These are phyloP conservation scores for Chromosphaera perkinsii DNA, from an alignment of 208 protist genomes.

Conservation along the genomic window DNA sequence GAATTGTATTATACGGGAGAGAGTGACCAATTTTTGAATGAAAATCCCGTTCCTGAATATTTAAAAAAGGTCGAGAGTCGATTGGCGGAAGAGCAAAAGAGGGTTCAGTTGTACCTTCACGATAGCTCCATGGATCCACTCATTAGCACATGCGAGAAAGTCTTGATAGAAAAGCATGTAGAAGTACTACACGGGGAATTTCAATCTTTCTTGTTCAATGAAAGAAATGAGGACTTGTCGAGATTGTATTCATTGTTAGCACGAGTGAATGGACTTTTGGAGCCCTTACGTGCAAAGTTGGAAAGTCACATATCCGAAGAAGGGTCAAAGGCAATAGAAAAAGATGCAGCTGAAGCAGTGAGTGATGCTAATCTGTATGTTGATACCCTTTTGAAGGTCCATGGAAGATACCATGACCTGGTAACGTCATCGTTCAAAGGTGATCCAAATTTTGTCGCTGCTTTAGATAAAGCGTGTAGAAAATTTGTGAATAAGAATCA, in stretches of 20 bases:
- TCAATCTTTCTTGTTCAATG: constrained; percentile 43
- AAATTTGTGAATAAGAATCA: constrained; percentile 36
- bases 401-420: constrained; percentile 56
- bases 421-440: constrained; percentile 46
- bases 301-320: too few relatives aligned
- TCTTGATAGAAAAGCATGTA: constrained; percentile 54
- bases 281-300: too few relatives aligned
- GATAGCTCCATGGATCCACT: constrained; percentile 44
- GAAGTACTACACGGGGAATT: constrained; percentile 51
- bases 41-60: constrained; percentile 51
- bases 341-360: too few relatives aligned
- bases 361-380: constrained; percentile 31
- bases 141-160: constrained; percentile 18
- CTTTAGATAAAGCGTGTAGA: constrained; percentile 50
- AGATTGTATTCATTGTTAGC: constrained; percentile 55
- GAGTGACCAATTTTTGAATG: not conserved
- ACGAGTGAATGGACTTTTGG: too few relatives aligned
- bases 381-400: constrained; percentile 38
- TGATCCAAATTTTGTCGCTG: constrained; percentile 53
- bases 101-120: constrained; percentile 58
- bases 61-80: constrained; percentile 64
- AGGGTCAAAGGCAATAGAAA: too few relatives aligned
- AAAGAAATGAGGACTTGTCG: constrained; percentile 50
- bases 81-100: constrained; percentile 53
- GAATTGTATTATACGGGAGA: not conserved